Conservation (phyloP, 495 filamentous ascomycete species). For the Neurospora sp. region DNA sequence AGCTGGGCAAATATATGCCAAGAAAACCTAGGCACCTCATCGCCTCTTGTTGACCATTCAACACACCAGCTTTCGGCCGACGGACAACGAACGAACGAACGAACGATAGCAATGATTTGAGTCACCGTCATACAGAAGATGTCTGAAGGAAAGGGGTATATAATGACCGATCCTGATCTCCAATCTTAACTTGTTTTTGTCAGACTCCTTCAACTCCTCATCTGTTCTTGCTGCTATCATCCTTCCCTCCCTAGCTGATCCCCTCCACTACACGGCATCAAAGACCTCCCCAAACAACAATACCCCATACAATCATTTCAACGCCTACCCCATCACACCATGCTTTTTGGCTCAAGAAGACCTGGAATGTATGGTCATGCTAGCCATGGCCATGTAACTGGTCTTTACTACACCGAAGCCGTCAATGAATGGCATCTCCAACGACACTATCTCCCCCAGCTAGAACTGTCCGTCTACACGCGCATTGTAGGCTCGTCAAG, state of each 20-base stretch:
- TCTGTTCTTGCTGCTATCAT: neutral
- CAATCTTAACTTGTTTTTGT: neutral
- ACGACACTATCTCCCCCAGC: slow-evolving; percentile 41
- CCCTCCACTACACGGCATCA: neutral
- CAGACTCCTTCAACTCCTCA: neutral
- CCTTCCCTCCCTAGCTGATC: neutral
- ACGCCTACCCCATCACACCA: neutral
- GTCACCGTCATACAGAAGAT: neutral
- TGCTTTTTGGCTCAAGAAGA: neutral
- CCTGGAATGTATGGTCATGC: neutral
- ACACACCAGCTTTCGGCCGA: neutral
- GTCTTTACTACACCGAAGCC: slow-evolving; percentile 14
- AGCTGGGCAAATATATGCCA: neutral
- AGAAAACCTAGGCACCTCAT: neutral
- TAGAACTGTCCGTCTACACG: slow-evolving; percentile 40
- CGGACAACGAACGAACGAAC: neutral
- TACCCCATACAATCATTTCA: neutral
- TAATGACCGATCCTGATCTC: neutral
- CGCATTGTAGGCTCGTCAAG: slow-evolving; percentile 46
- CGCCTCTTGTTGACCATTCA: neutral
- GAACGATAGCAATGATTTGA: neutral
- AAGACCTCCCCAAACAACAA: neutral
- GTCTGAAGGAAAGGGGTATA: neutral
- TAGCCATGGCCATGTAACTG: slow-evolving; percentile 11
- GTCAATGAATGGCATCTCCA: neutral